Evolutionary conservation across 1,139 yeast species (phyloP), one percentile per base, ranked within the genome.

Genomic region (Suhomyces anneliseae): DNA sequence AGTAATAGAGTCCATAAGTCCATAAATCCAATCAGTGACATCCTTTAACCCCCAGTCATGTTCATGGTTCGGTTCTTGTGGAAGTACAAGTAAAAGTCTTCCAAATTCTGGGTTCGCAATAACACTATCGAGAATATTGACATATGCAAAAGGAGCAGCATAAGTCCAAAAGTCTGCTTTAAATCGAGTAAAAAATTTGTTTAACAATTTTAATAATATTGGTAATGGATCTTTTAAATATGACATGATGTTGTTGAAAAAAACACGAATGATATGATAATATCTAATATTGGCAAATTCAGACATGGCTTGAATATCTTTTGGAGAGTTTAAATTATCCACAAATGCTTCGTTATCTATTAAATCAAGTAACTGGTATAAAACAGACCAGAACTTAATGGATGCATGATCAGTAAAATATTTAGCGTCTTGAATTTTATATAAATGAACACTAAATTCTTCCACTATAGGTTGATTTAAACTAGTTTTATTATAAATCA

Each of bases 201-300:
- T 57, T 34, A 85, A 69, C 2, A 79, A 76, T 44, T 77, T 64
- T 29, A 87, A 64, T 6, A 84, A 62, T 26, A 71, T 63, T 0
- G 87, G 88, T 26, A 86, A 61, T 0, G 92, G 85, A 19, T 66
- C 67, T 39, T 74, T 66, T n/a, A 78, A 64, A 38, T 65, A 67
- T 0, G 86, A 74, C 75, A 76, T 72, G 46, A 78, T 64, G 60
- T 72, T 81, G 53, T 77, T 81, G 54, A 69, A 70, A 48, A 77
- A 68, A 2, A 84, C 74, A 27, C 71, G 67, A 27, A 76, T 60
- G 7, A 83, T 57, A 1, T 85, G 64, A 62, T 54, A 78, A 60
- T 57, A 76, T 40, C 76, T 68, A 51, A 77, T 69, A 39, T 69
- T 62, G 14, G 66, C 62, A 43, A 62, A 54, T 42, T 68, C 66